Evolutionary conservation across 140 eudicot species (phyloP).

Genomic region (Stevia rebaudiana): DNA sequence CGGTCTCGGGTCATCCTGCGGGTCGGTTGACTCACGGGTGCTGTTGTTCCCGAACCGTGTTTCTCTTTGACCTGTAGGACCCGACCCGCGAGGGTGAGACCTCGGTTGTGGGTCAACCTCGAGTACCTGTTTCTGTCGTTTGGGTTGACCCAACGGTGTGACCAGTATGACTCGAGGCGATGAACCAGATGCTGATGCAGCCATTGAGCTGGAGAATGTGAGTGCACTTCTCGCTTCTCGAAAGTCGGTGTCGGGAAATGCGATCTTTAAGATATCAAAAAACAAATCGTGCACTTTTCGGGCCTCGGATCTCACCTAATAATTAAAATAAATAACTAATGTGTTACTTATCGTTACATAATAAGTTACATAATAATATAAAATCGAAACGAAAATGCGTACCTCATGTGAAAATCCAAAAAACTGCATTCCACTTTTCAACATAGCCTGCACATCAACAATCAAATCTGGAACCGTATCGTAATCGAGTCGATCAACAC

Average conservation of each 20-base stretch:
- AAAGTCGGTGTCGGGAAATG: slow-evolving; percentile 71
- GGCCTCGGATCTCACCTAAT: slow-evolving; percentile 87
- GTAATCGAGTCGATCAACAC: slow-evolving; percentile 60
- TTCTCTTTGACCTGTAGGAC: slow-evolving; percentile 33
- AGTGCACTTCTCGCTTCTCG: slow-evolving; percentile 75
- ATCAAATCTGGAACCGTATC: slow-evolving; percentile 66
- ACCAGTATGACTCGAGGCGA: slow-evolving; percentile 43
- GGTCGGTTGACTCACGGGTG: slow-evolving; percentile 29
- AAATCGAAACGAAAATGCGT: slow-evolving; percentile 7
- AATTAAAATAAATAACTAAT: background rate
- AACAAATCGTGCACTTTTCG: slow-evolving; percentile 85
- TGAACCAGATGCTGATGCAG: slow-evolving; percentile 36
- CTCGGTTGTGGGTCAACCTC: slow-evolving; percentile 48
- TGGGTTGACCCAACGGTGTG: slow-evolving; percentile 39
- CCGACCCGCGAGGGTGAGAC: slow-evolving; percentile 45
- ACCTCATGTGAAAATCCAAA: slow-evolving; percentile 84
- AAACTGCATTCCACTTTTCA: slow-evolving; percentile 64
- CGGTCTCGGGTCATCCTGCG: slow-evolving; percentile 45
- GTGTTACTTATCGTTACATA: background rate
- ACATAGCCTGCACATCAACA: slow-evolving; percentile 77
- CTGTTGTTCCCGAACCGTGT: slow-evolving; percentile 47
- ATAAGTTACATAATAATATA: background rate
- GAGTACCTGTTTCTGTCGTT: slow-evolving; percentile 43
- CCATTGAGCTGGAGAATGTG: slow-evolving; percentile 48
- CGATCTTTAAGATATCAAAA: slow-evolving; percentile 68